Evolutionary conservation across 1,284 basidiomycete species (phyloP).

Genomic region (Phellopilus nigrolimitatus): DNA sequence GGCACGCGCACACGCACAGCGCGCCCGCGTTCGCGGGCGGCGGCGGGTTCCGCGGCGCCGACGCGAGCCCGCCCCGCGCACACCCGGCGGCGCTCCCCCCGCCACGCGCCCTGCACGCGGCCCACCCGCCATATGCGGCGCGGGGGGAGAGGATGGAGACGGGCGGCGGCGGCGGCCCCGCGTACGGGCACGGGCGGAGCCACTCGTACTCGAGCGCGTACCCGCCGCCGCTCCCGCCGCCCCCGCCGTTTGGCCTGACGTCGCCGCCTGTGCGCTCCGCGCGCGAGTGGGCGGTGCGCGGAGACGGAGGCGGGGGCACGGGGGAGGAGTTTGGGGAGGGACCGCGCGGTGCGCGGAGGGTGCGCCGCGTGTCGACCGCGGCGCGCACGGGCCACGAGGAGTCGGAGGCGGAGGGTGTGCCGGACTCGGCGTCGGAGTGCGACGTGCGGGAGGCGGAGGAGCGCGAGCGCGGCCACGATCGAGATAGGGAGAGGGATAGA

Average conservation of each 20-base stretch:
- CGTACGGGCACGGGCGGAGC: conserved; percentile 6
- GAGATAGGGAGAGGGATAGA: not conserved
- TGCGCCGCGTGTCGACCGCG: conserved; percentile 11
- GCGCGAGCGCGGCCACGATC: conserved; percentile 3
- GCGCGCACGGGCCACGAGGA: conserved; percentile 17
- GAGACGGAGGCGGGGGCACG: not conserved
- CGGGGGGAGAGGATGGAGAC: no score
- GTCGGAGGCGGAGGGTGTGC: conserved; percentile 8
- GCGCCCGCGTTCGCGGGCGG: conserved; percentile 11
- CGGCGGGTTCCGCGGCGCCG: not conserved
- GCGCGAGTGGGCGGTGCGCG: not conserved
- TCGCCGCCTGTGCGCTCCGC: not conserved
- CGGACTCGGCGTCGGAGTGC: conserved; percentile 7
- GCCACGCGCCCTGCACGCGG: not conserved
- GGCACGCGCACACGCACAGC: conserved; percentile 17
- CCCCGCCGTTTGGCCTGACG: not conserved
- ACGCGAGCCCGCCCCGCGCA: not conserved
- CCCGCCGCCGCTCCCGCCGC: not conserved
- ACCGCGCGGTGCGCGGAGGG: not conserved
- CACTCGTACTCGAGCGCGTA: conserved; percentile 5
- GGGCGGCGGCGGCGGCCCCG: not conserved
- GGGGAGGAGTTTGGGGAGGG: no score
- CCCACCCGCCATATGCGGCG: not conserved
- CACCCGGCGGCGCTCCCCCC: conserved; percentile 1
- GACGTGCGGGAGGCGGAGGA: conserved; percentile 7